Evolutionary conservation across 345 rosid genomes (phyloP).

Genomic region (Hibiscus mutabilis): DNA sequence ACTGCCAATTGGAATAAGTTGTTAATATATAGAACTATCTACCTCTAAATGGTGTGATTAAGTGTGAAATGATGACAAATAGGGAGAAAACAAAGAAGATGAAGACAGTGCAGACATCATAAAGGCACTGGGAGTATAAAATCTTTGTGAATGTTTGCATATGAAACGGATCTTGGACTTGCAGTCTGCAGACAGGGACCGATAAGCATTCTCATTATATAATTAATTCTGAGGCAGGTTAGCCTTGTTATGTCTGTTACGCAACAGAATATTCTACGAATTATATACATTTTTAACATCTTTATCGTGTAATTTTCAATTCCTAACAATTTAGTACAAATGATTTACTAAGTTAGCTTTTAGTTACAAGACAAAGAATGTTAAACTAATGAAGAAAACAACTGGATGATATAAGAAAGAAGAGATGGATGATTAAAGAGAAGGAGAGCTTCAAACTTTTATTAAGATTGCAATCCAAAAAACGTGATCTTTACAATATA

Average conservation of each 20-base stretch:
- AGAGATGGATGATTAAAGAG: no score
- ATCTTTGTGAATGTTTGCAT: slow-evolving; percentile 1
- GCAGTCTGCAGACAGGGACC: not conserved
- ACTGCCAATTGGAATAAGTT: not conserved
- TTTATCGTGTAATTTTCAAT: not conserved
- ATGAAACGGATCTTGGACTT: slow-evolving; percentile 6
- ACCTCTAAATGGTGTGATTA: not conserved
- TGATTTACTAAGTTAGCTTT: no score
- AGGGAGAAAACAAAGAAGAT: slow-evolving; percentile 3
- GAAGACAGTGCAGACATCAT: slow-evolving; percentile 9
- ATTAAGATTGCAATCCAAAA: no score
- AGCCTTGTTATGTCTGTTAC: no score
- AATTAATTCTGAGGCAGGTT: not conserved
- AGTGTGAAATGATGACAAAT: not conserved
- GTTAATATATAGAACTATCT: not conserved
- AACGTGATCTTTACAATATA: no score
- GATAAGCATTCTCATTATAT: no score
- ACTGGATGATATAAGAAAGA: no score
- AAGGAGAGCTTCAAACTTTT: no score
- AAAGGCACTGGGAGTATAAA: not conserved
- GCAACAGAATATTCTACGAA: not conserved
- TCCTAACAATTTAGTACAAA: no score
- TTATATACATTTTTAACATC: not conserved
- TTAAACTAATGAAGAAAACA: no score
- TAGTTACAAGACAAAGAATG: no score